These are phyloP conservation scores for Pseudocercospora macadamiae DNA, from an alignment of 2,329 filamentous ascomycete genomes.

Conservation along the genomic window DNA sequence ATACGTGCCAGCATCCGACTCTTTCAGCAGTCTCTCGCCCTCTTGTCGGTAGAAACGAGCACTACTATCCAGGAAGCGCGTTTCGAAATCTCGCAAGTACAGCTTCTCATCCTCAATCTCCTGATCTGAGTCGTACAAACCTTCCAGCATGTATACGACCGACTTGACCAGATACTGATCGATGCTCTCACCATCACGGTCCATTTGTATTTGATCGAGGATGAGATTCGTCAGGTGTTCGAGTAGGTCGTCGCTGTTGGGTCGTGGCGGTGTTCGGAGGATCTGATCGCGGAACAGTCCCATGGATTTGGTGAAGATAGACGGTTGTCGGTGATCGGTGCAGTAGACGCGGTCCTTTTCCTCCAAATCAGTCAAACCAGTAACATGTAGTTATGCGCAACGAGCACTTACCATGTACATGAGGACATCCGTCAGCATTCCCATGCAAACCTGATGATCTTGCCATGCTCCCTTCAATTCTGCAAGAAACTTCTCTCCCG, in stretches of 20 bases:
- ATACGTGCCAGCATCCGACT: slow-evolving; percentile 80
- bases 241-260: slow-evolving; percentile 60
- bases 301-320: slow-evolving; percentile 84
- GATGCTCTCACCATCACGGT: slow-evolving; percentile 85
- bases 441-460: slow-evolving; percentile 89
- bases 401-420: slow-evolving; percentile 76
- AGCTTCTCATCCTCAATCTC: slow-evolving; percentile 79
- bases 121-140: slow-evolving; percentile 77
- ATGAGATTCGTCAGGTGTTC: slow-evolving; percentile 79
- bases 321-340: slow-evolving; percentile 70
- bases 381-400: neutral
- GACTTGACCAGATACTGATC: slow-evolving; percentile 80
- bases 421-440: slow-evolving; percentile 92
- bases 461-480: slow-evolving; percentile 79
- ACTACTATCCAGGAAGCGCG: slow-evolving; percentile 72
- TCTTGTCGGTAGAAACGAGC: slow-evolving; percentile 74
- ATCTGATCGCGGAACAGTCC: slow-evolving; percentile 86
- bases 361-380: slow-evolving; percentile 29
- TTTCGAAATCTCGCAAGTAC: slow-evolving; percentile 82
- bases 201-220: slow-evolving; percentile 89
- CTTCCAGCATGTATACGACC: slow-evolving; percentile 86
- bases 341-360: slow-evolving; percentile 76
- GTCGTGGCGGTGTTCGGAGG: slow-evolving; percentile 62
- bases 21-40: slow-evolving; percentile 71
- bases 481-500: slow-evolving; percentile 80